These are phyloP conservation scores for Geotrichum histeridarum DNA, from an alignment of 1,139 yeast species.

Conservation along the genomic window DNA sequence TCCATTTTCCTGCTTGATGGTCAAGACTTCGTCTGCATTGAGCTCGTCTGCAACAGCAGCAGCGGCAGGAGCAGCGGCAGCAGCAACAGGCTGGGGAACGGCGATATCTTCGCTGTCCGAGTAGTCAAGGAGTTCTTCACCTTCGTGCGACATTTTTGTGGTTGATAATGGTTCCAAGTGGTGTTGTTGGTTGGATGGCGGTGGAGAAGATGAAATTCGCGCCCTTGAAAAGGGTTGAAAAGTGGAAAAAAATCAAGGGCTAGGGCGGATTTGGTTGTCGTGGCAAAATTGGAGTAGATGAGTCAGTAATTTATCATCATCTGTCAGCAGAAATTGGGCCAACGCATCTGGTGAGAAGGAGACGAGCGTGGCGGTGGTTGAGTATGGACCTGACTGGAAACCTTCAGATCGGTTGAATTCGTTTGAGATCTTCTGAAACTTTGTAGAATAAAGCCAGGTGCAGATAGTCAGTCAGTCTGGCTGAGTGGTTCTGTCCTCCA, in stretches of 20 bases:
- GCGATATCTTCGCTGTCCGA: slow-evolving; percentile 96
- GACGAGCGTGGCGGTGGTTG: too few species aligned
- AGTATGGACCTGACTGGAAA: too few species aligned
- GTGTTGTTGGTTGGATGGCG: neutral
- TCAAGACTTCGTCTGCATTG: slow-evolving; percentile 20
- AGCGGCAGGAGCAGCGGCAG: slow-evolving; percentile 30
- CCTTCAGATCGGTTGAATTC: too few species aligned
- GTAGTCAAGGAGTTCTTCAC: slow-evolving; percentile 97
- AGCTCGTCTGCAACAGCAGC: slow-evolving; percentile 29
- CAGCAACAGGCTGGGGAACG: slow-evolving; percentile 56
- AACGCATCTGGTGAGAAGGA: too few species aligned
- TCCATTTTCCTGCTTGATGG: slow-evolving; percentile 45
- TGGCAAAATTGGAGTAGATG: neutral
- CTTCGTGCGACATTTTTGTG: slow-evolving; percentile 60
- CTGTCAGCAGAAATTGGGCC: neutral
- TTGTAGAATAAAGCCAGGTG: too few species aligned
- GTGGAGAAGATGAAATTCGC: slow-evolving; percentile 1
- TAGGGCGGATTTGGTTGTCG: neutral
- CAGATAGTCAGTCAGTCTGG: too few species aligned
- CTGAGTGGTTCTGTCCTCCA: too few species aligned
- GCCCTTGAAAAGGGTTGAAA: neutral
- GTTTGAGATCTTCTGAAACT: too few species aligned
- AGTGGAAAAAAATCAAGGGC: neutral
- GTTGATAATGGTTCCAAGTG: neutral
- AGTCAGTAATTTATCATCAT: neutral